Percentiles rank a stretch among this genome's conserved stretches.
phyloP scores from a whole-genome alignment of 1,284 basidiomycete species.

The Anthracocystis walkeri region DNA sequence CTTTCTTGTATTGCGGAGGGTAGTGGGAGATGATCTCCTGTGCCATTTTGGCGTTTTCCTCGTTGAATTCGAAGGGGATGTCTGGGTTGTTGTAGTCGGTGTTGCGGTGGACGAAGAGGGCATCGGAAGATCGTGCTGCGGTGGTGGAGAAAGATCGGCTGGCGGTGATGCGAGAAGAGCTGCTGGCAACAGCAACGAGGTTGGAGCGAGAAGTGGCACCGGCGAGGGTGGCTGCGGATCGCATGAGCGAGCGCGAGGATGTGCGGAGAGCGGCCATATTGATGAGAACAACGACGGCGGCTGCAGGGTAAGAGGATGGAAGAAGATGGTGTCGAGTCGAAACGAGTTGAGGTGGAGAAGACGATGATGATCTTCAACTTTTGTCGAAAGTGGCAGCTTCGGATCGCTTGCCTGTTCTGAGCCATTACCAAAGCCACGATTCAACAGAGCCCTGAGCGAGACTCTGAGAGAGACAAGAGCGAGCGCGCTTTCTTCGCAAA shows the following conservation, averaged over 20 bases:
- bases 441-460: not conserved
- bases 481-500: conserved; percentile 6
- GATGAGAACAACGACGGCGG: not conserved
- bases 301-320: not conserved
- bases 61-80: conserved; percentile 90
- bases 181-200: conserved; percentile 30
- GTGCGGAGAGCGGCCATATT: conserved; percentile 51
- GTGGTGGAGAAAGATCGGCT: conserved; percentile 53
- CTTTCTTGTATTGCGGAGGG: conserved; percentile 95
- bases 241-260: conserved; percentile 48
- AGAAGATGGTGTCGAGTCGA: conserved; percentile 4
- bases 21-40: conserved; percentile 91
- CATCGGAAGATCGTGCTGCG: conserved; percentile 55
- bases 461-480: not conserved
- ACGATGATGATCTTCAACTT: not conserved
- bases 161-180: conserved; percentile 25
- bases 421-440: conserved; percentile 16
- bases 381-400: too few species aligned
- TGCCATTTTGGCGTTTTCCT: conserved; percentile 84
- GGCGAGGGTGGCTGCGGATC: conserved; percentile 24
- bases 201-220: conserved; percentile 35
- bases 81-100: conserved; percentile 79
- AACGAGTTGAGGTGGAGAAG: conserved; percentile 9
- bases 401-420: too few species aligned
- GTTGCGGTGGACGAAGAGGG: conserved; percentile 79